These are phyloP conservation scores for Primulina tabacum DNA, from an alignment of 257 asterid species.

Conservation along the genomic window DNA sequence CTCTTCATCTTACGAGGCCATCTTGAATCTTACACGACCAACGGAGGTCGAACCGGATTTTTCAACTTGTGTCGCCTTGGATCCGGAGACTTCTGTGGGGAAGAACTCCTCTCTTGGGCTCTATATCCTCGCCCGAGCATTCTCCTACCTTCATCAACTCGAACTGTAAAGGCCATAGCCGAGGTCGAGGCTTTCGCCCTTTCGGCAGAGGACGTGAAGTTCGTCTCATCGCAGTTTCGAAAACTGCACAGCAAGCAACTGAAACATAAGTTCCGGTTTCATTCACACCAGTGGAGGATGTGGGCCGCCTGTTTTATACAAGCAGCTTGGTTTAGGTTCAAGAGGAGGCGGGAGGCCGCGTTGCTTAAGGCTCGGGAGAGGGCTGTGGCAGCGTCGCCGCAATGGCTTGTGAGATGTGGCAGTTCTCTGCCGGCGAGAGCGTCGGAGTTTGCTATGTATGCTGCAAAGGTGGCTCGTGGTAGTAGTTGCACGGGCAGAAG, in stretches of 20 bases:
- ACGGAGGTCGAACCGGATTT: slow-evolving; percentile 67
- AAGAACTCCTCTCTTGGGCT: slow-evolving; percentile 69
- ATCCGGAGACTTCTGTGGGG: slow-evolving; percentile 73
- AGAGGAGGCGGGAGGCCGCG: slow-evolving; percentile 37
- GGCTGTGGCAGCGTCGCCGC: neutral
- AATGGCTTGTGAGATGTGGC: slow-evolving; percentile 20
- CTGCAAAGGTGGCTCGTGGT: slow-evolving; percentile 39
- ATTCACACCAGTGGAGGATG: slow-evolving; percentile 76
- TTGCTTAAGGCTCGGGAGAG: slow-evolving; percentile 27
- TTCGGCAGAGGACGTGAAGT: slow-evolving; percentile 46
- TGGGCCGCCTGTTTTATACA: slow-evolving; percentile 79
- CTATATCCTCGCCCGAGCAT: slow-evolving; percentile 53
- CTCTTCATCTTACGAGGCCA: slow-evolving; percentile 67
- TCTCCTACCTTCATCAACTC: slow-evolving; percentile 63
- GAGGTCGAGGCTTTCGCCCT: slow-evolving; percentile 76
- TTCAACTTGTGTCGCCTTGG: slow-evolving; percentile 52
- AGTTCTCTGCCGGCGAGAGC: slow-evolving; percentile 45
- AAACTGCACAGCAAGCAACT: slow-evolving; percentile 63
- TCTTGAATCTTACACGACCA: slow-evolving; percentile 62
- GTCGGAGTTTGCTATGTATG: slow-evolving; percentile 32
- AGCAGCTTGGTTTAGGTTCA: slow-evolving; percentile 63
- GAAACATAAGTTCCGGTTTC: slow-evolving; percentile 61
- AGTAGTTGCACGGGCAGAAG: slow-evolving; percentile 33
- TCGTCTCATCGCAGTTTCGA: slow-evolving; percentile 61
- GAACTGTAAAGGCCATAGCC: slow-evolving; percentile 53